Conservation (phyloP, 2,329 filamentous ascomycete genomes). For the Alternaria sp. region DNA sequence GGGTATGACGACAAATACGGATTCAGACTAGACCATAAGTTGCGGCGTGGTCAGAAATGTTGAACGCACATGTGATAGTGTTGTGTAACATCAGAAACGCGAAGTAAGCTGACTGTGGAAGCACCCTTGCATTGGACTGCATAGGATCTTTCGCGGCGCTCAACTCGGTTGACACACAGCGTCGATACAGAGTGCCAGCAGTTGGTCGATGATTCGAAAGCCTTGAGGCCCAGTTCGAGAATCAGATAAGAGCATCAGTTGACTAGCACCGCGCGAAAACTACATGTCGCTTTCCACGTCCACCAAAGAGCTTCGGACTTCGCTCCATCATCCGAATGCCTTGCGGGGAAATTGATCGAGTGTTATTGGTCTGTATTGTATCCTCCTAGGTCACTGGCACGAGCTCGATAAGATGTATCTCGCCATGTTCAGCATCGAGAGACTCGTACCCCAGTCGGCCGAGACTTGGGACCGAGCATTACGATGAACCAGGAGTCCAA, state of each 20-base stretch:
- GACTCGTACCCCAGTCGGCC: not conserved
- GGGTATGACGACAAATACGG: not conserved
- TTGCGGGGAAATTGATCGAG: not conserved
- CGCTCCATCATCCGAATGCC: not conserved
- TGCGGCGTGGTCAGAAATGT: not conserved
- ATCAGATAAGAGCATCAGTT: not conserved
- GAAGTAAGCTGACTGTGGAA: not conserved
- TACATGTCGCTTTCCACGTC: not conserved
- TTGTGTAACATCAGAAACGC: not conserved
- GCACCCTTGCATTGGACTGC: not conserved
- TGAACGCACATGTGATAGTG: not conserved
- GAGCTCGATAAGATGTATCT: not conserved
- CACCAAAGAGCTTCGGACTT: not conserved
- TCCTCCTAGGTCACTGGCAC: fast-evolving
- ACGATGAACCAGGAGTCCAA: not conserved
- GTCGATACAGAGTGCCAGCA: not conserved
- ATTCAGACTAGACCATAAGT: not conserved
- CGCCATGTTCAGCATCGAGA: not conserved
- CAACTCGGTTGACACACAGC: not conserved
- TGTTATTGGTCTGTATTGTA: not conserved
- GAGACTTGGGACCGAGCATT: not conserved
- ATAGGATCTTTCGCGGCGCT: not conserved
- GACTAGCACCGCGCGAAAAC: not conserved
- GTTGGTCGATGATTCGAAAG: not conserved
- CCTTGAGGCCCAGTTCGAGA: not conserved